These are phyloP conservation scores for Pinus taeda DNA, from an alignment of 75 land plant species.

Conservation along the genomic window DNA sequence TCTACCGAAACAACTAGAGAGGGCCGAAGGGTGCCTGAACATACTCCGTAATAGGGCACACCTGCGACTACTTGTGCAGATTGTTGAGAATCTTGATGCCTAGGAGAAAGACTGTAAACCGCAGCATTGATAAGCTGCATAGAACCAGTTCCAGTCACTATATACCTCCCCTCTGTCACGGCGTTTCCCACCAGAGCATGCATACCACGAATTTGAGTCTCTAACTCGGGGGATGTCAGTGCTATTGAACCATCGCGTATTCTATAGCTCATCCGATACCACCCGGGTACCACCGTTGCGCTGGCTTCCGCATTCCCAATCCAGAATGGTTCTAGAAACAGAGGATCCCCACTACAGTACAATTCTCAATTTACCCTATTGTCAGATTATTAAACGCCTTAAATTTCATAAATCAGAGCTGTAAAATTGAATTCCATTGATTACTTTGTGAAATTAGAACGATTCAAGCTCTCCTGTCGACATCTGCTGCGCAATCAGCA, in stretches of 20 bases:
- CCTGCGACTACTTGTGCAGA: slow-evolving; percentile 42
- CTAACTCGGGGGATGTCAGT: slow-evolving; percentile 27
- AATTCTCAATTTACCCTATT: neutral
- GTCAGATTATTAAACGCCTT: no score
- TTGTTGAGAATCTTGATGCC: slow-evolving; percentile 1
- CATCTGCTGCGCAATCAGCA: neutral
- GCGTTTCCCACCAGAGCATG: slow-evolving; percentile 64
- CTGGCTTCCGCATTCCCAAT: slow-evolving; percentile 40
- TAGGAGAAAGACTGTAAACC: slow-evolving; percentile 33
- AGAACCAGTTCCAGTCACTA: slow-evolving; percentile 64
- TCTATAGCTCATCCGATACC: slow-evolving; percentile 66
- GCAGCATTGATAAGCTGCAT: slow-evolving; percentile 62
- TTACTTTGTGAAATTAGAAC: no score
- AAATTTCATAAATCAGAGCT: no score
- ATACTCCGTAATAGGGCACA: slow-evolving; percentile 52
- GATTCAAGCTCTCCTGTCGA: neutral
- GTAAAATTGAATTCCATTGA: no score
- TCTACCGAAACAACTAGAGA: neutral
- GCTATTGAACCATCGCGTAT: slow-evolving; percentile 1
- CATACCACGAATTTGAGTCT: slow-evolving; percentile 36
- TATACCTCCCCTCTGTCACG: slow-evolving; percentile 35
- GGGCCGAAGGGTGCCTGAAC: neutral
- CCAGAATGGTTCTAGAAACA: slow-evolving; percentile 66
- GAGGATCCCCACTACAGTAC: slow-evolving; percentile 59
- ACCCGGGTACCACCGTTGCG: slow-evolving; percentile 49